phyloP scores from a whole-genome alignment of 2,329 filamentous ascomycete genomes.

The Arthrobotrys sphaeroides region DNA sequence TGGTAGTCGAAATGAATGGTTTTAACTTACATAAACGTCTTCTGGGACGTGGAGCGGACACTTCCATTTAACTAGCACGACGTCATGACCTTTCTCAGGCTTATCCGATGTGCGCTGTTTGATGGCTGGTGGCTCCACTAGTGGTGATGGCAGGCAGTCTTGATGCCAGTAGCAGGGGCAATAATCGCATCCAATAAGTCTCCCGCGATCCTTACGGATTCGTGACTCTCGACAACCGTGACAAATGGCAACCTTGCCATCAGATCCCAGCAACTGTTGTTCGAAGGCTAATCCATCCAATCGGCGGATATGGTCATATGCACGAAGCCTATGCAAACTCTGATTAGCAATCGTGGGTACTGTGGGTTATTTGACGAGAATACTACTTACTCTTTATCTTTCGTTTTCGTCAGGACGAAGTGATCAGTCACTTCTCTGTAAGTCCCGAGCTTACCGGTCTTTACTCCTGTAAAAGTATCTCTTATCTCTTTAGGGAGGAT shows the following conservation, averaged over 20 bases:
- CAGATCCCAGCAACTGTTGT: constrained; percentile 15
- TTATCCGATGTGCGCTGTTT: constrained; percentile 17
- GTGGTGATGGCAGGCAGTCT: constrained; percentile 72
- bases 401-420: constrained; percentile 62
- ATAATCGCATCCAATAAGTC: constrained; percentile 85
- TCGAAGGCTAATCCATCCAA: constrained; percentile 26
- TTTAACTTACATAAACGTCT: constrained; percentile 34
- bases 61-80: constrained; percentile 49
- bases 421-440: constrained; percentile 72
- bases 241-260: constrained; percentile 80
- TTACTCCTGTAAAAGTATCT: constrained; percentile 80
- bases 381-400: constrained; percentile 71
- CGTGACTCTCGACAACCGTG: constrained; percentile 76
- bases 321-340: constrained; percentile 27
- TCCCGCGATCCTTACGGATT: constrained; percentile 66
- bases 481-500: constrained; percentile 75
- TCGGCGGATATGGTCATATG: constrained; percentile 40
- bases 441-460: constrained; percentile 77
- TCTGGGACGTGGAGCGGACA: constrained; percentile 44
- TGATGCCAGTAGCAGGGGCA: constrained; percentile 87
- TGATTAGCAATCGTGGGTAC: background rate
- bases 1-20: too few species aligned
- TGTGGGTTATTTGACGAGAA: background rate
- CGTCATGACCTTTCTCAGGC: constrained; percentile 30
- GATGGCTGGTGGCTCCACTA: constrained; percentile 45